Percentiles rank a stretch among this genome's conserved stretches.
phyloP scores from a whole-genome alignment of 129 eudicot genomes.

The Chrysanthemum seticuspe region DNA sequence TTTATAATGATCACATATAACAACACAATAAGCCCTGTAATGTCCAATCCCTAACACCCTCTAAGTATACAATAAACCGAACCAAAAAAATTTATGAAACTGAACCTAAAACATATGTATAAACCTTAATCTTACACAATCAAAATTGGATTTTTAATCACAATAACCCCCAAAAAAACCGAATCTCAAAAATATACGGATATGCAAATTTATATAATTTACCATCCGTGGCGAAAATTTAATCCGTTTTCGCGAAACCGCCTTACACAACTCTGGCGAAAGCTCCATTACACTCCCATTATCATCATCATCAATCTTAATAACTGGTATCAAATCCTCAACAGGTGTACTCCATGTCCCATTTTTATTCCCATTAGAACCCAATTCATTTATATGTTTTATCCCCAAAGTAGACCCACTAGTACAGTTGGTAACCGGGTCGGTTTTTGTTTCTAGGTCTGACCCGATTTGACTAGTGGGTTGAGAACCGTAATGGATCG shows the following conservation, averaged over 20 bases:
- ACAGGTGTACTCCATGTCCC: slow-evolving; percentile 40
- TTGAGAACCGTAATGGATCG: too few species aligned
- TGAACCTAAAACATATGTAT: too few species aligned
- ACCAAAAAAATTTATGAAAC: too few species aligned
- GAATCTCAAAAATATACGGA: background rate
- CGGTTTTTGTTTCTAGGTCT: slow-evolving; percentile 14
- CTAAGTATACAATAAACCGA: too few species aligned
- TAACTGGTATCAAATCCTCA: slow-evolving; percentile 36
- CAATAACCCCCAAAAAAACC: too few species aligned
- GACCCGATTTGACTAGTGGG: background rate
- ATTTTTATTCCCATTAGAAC: background rate
- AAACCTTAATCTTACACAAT: too few species aligned
- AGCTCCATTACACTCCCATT: slow-evolving; percentile 46
- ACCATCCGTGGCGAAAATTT: slow-evolving; percentile 99
- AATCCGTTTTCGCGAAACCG: slow-evolving; percentile 51
- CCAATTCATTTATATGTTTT: slow-evolving; percentile 29
- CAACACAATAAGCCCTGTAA: too few species aligned
- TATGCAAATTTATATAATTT: slow-evolving; percentile 8
- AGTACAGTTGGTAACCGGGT: slow-evolving; percentile 12
- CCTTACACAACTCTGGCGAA: slow-evolving; percentile 70
- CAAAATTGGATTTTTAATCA: too few species aligned
- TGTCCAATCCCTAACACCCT: too few species aligned
- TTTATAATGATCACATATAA: too few species aligned
- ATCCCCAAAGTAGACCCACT: background rate
- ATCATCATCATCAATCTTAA: slow-evolving; percentile 15